phyloP scores from a whole-genome alignment of 257 asterid species.

The Solanum microdontum region DNA sequence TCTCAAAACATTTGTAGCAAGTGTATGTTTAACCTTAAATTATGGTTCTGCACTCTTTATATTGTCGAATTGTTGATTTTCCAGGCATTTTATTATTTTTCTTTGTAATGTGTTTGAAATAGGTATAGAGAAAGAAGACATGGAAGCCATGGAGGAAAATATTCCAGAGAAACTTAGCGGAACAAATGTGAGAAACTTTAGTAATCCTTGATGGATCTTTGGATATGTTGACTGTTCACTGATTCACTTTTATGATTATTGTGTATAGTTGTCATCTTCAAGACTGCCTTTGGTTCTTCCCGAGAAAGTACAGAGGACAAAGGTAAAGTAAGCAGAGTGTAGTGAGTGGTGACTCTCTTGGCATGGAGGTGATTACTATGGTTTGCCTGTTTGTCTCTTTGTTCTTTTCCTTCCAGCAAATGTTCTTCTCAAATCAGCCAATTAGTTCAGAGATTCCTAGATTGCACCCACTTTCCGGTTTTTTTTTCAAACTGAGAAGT shows the following conservation, averaged over 20 bases:
- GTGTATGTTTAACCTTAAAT: constrained; percentile 1
- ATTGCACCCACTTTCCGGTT: not conserved
- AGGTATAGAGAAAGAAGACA: constrained; percentile 33
- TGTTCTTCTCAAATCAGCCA: not conserved
- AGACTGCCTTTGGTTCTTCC: constrained; percentile 71
- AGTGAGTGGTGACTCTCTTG: not conserved
- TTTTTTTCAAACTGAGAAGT: not conserved
- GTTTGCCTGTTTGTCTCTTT: not conserved
- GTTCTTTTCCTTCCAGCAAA: not conserved
- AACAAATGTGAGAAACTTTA: constrained; percentile 41
- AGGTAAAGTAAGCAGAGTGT: constrained; percentile 37
- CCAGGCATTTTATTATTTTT: not conserved
- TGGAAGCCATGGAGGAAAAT: constrained; percentile 36
- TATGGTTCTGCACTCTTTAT: not conserved
- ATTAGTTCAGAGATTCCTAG: not conserved
- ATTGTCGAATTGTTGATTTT: not conserved
- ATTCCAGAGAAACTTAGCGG: constrained; percentile 27
- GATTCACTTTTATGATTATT: constrained; percentile 6
- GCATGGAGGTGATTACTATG: constrained; percentile 1
- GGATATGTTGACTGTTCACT: not conserved
- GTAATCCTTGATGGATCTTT: constrained; percentile 4
- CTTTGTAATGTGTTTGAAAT: not conserved
- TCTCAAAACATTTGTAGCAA: constrained; percentile 1
- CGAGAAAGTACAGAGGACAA: constrained; percentile 75
- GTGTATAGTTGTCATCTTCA: constrained; percentile 54